Base-by-base conservation (phyloP, 495 filamentous ascomycete species). In the Aspergillus funiculosus region DNA sequence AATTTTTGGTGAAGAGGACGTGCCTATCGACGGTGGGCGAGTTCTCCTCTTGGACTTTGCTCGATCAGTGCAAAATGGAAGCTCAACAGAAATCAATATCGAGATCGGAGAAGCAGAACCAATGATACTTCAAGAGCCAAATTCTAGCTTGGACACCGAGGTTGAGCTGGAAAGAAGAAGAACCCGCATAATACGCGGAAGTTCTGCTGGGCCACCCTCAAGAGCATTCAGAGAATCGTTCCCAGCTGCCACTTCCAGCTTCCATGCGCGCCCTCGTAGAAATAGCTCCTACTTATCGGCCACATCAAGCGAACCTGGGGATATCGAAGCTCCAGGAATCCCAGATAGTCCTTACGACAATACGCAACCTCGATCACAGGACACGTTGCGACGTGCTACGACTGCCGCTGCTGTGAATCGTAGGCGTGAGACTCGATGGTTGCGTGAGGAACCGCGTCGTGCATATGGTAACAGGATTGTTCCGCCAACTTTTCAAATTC, bases 21-120 rank as follows among this genome's bases (percentile, higher is more conserved):
- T 90, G 17, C 82, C 87, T 44, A 76, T 90, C n/a, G 87, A 90
- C 51, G 86, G 87, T 18, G 87, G 87, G 14, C 75, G 87, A 51
- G 66, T 94, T n/a, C 76, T 81, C 8, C 62, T 94, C 6, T 66
- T 90, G 36, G 87, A 92, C 58, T 92, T 94, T 53, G 72, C 79
- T 42, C 80, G 84, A 46, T 65, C 74, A 6, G 48, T 72, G 9
- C 61, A 45, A 3, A 67, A 86, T 62, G 85, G 85, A 5, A 58
- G 66, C 20, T 62, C 66, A 13, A 60, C 58, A 2, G 75, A 83
- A 49, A 54, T 85, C 18, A 79, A 71, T 2, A 82, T 94, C 49
- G 87, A 92, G 60, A 78, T 92, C 43, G 87, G 87, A 3, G 79
- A 80, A 34, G 73, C 72, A 30, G 77, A 76, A 42, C 81, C 80